These are phyloP conservation scores for Harringtonia aguacate DNA, from an alignment of 2,329 filamentous ascomycete species.

Conservation along the genomic window DNA sequence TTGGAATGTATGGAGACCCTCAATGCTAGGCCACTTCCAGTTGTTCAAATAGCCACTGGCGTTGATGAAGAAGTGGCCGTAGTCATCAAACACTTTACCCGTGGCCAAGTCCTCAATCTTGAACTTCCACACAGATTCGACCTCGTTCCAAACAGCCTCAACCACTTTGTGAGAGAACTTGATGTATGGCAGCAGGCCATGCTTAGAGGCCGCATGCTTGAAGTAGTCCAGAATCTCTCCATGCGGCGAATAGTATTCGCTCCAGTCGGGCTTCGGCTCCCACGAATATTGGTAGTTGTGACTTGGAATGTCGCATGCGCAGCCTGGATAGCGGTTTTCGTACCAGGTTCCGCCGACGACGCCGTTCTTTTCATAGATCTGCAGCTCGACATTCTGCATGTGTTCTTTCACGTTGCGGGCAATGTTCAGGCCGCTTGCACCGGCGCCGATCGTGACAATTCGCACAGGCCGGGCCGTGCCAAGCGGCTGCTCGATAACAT, in stretches of 20 bases:
- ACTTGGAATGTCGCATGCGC: slow-evolving; percentile 11
- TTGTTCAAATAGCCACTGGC: slow-evolving; percentile 37
- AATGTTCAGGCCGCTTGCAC: slow-evolving; percentile 15
- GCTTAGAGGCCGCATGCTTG: background rate
- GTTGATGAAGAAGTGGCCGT: slow-evolving; percentile 37
- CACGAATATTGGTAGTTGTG: slow-evolving; percentile 10
- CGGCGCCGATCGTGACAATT: slow-evolving; percentile 33
- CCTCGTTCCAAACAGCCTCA: slow-evolving; percentile 7
- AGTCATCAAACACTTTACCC: slow-evolving; percentile 7
- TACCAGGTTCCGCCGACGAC: slow-evolving; percentile 9
- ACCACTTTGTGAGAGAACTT: slow-evolving; percentile 6
- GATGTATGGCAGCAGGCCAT: background rate
- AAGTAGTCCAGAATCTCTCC: slow-evolving; percentile 9
- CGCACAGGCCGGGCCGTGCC: slow-evolving; percentile 8
- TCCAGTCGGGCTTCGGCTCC: slow-evolving; percentile 10
- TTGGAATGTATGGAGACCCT: slow-evolving; percentile 7
- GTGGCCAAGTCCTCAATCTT: background rate
- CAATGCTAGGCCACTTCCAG: slow-evolving; percentile 29
- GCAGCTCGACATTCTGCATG: slow-evolving; percentile 8
- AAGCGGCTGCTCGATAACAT: slow-evolving; percentile 4
- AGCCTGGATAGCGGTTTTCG: slow-evolving; percentile 12
- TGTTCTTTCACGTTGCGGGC: slow-evolving; percentile 5
- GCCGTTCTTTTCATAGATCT: slow-evolving; percentile 10
- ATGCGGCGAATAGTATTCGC: slow-evolving; percentile 4
- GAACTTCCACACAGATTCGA: slow-evolving; percentile 2